Evolutionary conservation across 768 basidiomycete species (phyloP).

Genomic region (Boletus rubroflammeus): DNA sequence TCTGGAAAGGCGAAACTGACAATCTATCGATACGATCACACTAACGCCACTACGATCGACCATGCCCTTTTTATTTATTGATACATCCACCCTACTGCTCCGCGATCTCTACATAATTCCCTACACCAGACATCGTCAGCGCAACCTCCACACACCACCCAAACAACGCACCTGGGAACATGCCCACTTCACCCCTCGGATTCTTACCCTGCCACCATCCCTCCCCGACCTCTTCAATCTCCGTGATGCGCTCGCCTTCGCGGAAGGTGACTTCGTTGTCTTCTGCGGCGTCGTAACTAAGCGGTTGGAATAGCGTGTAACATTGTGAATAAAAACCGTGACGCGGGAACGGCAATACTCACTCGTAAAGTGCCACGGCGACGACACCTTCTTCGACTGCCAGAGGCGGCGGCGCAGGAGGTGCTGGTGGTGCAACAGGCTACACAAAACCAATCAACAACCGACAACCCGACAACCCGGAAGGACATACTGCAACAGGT

Average conservation of each 20-base stretch:
- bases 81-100: conserved; percentile 1
- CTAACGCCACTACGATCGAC: too few relatives aligned
- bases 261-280: conserved; percentile 87
- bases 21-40: too few relatives aligned
- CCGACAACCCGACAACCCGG: too few relatives aligned
- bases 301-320: neutral
- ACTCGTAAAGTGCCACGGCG: conserved; percentile 73
- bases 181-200: conserved; percentile 50
- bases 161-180: conserved; percentile 66
- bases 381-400: conserved; percentile 56
- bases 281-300: conserved; percentile 84
- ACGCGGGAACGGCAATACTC: conserved; percentile 22
- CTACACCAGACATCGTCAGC: conserved; percentile 2
- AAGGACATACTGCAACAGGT: conserved; percentile 38
- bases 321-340: neutral
- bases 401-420: conserved; percentile 42
- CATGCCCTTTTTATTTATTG: too few relatives aligned
- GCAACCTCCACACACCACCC: neutral
- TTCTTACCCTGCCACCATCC: conserved; percentile 86
- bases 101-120: conserved; percentile 19
- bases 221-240: conserved; percentile 79
- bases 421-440: conserved; percentile 33
- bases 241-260: conserved; percentile 75
- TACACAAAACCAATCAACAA: neutral
- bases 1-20: too few relatives aligned